Evolutionary conservation across 768 basidiomycete genomes (phyloP).

Genomic region (Lactifluus hygrophoroides): DNA sequence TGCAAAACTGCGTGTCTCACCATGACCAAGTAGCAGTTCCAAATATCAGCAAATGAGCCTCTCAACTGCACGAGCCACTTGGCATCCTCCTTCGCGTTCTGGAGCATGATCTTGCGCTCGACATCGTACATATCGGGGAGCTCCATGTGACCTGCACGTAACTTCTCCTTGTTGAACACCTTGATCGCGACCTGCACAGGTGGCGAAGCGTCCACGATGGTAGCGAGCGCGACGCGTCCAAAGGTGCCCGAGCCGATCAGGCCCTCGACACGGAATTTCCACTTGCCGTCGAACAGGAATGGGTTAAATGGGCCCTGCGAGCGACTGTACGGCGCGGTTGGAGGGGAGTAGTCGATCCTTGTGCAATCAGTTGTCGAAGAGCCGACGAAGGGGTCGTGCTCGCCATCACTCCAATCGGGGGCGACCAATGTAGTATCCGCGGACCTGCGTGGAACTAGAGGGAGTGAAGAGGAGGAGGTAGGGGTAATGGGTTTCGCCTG

Average conservation of each 20-base stretch:
- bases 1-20: neutral
- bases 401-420: neutral
- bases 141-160: neutral
- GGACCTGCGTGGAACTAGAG: neutral
- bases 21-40: constrained; percentile 15
- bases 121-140: neutral
- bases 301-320: neutral
- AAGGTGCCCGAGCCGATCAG: constrained; percentile 9
- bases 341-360: too few species aligned
- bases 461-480: neutral
- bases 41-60: constrained; percentile 4
- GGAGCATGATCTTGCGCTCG: constrained; percentile 2
- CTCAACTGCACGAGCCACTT: constrained; percentile 1
- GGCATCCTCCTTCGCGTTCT: neutral
- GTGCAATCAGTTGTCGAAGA: neutral
- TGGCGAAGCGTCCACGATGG: neutral
- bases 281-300: neutral
- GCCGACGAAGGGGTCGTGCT: neutral
- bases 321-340: neutral
- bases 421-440: neutral
- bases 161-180: constrained; percentile 1
- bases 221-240: constrained; percentile 14
- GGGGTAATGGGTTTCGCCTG: neutral
- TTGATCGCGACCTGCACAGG: constrained; percentile 4
- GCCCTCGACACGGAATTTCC: constrained; percentile 4